A percentile compares a stretch with the other conserved stretches of the same genome.
phyloP scores from a whole-genome alignment of 2,329 filamentous ascomycete genomes.

The Verticillium zaregamsianum region DNA sequence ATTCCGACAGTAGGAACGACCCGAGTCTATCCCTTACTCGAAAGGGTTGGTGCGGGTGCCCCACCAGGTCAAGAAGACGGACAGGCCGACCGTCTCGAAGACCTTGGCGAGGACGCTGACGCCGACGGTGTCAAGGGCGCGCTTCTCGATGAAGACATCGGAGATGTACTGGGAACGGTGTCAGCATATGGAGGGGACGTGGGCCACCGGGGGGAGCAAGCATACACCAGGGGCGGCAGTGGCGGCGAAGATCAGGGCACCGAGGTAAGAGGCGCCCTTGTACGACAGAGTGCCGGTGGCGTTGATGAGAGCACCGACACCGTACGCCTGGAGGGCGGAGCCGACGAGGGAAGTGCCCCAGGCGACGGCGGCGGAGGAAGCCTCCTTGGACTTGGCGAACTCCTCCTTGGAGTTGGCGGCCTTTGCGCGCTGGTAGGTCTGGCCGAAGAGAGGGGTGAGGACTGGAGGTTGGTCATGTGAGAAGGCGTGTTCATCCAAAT shows the following conservation, averaged over 20 bases:
- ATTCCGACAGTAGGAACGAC: conserved; percentile 1
- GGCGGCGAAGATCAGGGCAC: conserved; percentile 85
- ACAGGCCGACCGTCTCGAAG: conserved; percentile 89
- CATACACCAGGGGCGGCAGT: conserved; percentile 78
- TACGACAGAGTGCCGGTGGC: conserved; percentile 92
- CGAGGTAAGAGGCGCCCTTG: conserved; percentile 95
- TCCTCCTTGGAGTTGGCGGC: conserved; percentile 92
- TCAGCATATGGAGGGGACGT: neutral
- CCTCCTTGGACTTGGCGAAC: conserved; percentile 91
- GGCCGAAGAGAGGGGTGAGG: conserved; percentile 84
- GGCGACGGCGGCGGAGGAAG: conserved; percentile 77
- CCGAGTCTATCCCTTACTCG: conserved; percentile 48
- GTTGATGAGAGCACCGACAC: conserved; percentile 86
- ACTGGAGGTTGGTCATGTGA: conserved; percentile 35
- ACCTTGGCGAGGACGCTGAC: conserved; percentile 80
- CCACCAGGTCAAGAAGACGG: conserved; percentile 94
- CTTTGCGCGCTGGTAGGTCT: conserved; percentile 92
- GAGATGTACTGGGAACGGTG: conserved; percentile 63
- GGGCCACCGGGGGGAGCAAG: neutral
- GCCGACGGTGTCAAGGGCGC: conserved; percentile 83
- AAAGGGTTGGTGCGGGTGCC: conserved; percentile 93
- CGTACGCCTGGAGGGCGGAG: conserved; percentile 84
- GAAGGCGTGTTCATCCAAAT: neutral
- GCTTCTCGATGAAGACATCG: conserved; percentile 87
- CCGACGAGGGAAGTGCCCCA: conserved; percentile 90